These are phyloP conservation scores for Mesembryanthemum crystallinum DNA, from an alignment of 148 eudicot genomes.

Conservation along the genomic window DNA sequence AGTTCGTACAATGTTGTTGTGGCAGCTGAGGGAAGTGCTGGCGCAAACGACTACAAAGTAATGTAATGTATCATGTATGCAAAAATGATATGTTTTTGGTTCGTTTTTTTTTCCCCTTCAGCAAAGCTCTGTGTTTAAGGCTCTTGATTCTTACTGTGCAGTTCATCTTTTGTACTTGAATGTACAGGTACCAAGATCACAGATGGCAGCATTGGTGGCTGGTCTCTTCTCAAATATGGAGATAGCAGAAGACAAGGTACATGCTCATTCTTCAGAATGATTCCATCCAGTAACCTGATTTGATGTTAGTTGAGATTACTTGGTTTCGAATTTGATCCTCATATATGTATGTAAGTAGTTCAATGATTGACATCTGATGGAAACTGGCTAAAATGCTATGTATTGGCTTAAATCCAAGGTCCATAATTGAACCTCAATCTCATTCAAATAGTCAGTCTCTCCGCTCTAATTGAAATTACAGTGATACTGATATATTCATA, in stretches of 20 bases:
- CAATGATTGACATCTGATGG: background rate
- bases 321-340: no score
- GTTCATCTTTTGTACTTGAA: slow-evolving; percentile 3
- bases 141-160: background rate
- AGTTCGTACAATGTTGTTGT: slow-evolving; percentile 67
- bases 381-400: background rate
- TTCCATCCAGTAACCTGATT: no score
- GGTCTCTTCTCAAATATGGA: slow-evolving; percentile 77
- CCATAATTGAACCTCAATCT: background rate
- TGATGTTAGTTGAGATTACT: no score
- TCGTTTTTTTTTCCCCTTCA: slow-evolving; percentile 6
- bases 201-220: slow-evolving; percentile 80
- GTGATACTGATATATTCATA: background rate
- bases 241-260: slow-evolving; percentile 84
- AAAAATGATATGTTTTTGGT: slow-evolving; percentile 17
- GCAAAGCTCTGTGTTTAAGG: slow-evolving; percentile 1
- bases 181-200: slow-evolving; percentile 70
- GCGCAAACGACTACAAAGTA: slow-evolving; percentile 93
- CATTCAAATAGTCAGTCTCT: background rate
- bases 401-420: background rate
- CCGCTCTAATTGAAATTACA: background rate
- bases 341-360: background rate
- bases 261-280: background rate
- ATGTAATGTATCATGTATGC: slow-evolving; percentile 99
- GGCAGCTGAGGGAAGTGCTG: slow-evolving; percentile 65